phyloP scores from a whole-genome alignment of 1,284 basidiomycete genomes.

The Boletus sp. region DNA sequence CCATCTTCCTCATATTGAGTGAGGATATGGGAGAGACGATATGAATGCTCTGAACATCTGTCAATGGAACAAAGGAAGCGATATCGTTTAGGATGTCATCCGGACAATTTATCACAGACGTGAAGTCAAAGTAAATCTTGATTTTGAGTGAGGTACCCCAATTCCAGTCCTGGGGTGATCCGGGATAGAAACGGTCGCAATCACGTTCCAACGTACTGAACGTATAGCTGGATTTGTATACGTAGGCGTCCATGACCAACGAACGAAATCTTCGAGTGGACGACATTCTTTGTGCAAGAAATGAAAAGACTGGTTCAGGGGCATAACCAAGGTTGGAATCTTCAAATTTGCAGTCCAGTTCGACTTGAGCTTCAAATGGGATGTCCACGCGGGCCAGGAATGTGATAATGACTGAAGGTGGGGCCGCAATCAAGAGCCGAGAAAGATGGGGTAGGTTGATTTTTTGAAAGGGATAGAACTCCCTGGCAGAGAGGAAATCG shows the following conservation, averaged over 20 bases:
- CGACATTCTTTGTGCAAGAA: neutral
- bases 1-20: neutral
- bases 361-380: neutral
- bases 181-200: neutral
- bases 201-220: neutral
- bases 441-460: too few species aligned
- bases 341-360: neutral
- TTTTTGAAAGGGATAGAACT: too few species aligned
- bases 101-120: too few species aligned
- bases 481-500: too few species aligned
- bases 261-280: neutral
- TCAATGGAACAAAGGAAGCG: neutral
- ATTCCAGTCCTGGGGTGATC: neutral
- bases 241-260: too few species aligned
- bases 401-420: neutral
- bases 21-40: neutral
- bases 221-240: too few species aligned
- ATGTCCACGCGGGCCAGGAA: slow-evolving; percentile 11
- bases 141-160: neutral
- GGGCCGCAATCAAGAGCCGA: too few species aligned
- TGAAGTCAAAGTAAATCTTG: neutral
- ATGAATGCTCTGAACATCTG: neutral
- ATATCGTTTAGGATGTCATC: neutral
- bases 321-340: neutral
- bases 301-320: neutral